Base-by-base conservation (phyloP, 345 rosid species). In the sweet orange (Citrus sinensis) region DNA sequence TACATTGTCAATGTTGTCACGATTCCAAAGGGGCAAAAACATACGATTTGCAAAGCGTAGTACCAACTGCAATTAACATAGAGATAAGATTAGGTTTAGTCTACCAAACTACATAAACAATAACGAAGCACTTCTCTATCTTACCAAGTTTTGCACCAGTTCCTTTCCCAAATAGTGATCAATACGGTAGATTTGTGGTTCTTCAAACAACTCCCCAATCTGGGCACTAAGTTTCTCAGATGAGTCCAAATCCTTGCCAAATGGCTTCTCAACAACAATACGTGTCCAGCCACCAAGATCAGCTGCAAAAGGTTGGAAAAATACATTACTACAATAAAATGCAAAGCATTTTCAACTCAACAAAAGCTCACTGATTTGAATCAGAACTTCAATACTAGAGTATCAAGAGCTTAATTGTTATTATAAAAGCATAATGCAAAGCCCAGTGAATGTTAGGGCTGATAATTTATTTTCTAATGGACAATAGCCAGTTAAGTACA, bases 141-240 rank as follows among this genome's bases (percentile, higher is more conserved):
- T 85, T 90, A 96, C 98, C 98, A 96, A 60, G 87, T 96, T 94
- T 88, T 96, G 99, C 69, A 96, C 99, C 84, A 96, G 83, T 78
- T 96, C 99, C 86, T 96, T 96, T 77, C 99, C 99, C 72, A 96
- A 78, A 82, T 96, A 96, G 79, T 96, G 99, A 85, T 96, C 98
- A 70, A 92, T 94, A 80, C 98, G 98, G 74, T 91, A 96, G 75
- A 96, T 90, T 82, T 96, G 97, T 34, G 93, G 84, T 85, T 96
- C 98, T 73, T 92, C 91, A 86, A 96, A 96, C 90, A 96, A 78
- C 80, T 81, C 92, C 69, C 98, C 99, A 67, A 96, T 96, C 83
- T 96, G 93, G 61, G 90, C 27, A 85, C 98, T 92, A 20, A 94
- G 91, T 67, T 88, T 82, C 83, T 96, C 99, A 59, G 99, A 83